Evolutionary conservation across 495 filamentous ascomycete species (phyloP).

Genomic region (Tuber microsphaerosporum): DNA sequence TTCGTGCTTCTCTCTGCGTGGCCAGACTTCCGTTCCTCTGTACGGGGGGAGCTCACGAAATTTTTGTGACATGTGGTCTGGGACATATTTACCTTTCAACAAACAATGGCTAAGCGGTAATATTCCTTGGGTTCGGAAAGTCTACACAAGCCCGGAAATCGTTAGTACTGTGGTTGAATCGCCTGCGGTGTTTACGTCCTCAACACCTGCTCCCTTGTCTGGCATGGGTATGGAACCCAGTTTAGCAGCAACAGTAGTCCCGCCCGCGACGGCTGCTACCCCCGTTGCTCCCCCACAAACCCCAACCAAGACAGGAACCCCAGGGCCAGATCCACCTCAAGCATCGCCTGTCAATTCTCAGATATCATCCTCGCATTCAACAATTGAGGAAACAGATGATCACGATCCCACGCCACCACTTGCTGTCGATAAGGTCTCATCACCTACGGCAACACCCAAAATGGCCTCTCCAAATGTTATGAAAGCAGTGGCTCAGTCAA

Average conservation of each 20-base stretch:
- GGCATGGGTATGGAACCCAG: constrained; percentile 7
- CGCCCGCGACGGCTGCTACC: constrained; percentile 18
- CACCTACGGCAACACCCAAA: constrained; percentile 23
- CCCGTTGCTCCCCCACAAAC: constrained; percentile 8
- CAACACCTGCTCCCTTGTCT: constrained; percentile 13
- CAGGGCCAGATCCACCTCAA: constrained; percentile 11
- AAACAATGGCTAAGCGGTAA: constrained; percentile 1
- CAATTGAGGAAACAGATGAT: constrained; percentile 42
- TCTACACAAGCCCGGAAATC: constrained; percentile 31
- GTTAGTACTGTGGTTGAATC: constrained; percentile 20
- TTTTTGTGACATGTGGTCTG: constrained; percentile 2
- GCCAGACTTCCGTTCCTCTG: neutral
- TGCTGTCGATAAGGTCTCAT: constrained; percentile 31
- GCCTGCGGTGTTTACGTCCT: constrained; percentile 21
- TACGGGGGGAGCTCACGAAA: neutral
- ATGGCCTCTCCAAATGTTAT: neutral
- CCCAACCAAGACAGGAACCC: constrained; percentile 11
- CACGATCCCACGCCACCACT: constrained; percentile 33
- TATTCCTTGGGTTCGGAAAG: constrained; percentile 22
- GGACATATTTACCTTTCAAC: neutral
- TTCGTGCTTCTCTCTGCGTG: neutral
- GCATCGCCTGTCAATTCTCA: constrained; percentile 27
- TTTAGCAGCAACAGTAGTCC: constrained; percentile 11
- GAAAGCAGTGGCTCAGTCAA: constrained; percentile 3
- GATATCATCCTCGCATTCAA: constrained; percentile 42